Evolutionary conservation across 768 basidiomycete genomes (phyloP).

Genomic region (Pisolithus albus): DNA sequence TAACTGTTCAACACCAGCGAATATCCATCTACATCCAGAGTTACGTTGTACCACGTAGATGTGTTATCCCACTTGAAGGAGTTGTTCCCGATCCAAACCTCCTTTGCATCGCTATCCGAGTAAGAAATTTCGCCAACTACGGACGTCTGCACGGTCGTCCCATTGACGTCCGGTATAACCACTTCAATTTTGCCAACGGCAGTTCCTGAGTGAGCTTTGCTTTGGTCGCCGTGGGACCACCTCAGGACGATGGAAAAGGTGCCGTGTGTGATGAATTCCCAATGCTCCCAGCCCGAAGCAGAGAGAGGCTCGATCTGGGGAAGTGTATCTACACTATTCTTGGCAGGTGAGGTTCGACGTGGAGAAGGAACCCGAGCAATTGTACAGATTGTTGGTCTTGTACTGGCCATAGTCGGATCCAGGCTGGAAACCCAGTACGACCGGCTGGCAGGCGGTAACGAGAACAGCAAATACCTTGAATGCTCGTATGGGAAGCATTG

Average conservation of each 20-base stretch:
- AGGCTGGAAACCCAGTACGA: constrained; percentile 4
- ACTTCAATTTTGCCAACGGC: constrained; percentile 6
- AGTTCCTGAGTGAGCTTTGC: not conserved
- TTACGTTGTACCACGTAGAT: constrained; percentile 10
- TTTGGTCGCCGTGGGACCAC: constrained; percentile 11
- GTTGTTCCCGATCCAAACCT: constrained; percentile 6
- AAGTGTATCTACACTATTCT: constrained; percentile 11
- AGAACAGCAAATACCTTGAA: not conserved
- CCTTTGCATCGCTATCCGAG: not conserved
- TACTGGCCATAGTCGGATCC: constrained; percentile 10
- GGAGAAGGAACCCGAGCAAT: constrained; percentile 8
- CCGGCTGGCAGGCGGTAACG: not conserved
- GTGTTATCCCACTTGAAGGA: constrained; percentile 8
- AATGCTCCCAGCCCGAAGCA: constrained; percentile 10
- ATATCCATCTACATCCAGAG: constrained; percentile 6
- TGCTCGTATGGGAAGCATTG: not conserved
- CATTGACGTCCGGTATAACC: constrained; percentile 3
- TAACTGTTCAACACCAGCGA: constrained; percentile 6
- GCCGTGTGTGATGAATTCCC: constrained; percentile 10
- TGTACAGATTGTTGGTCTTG: constrained; percentile 11
- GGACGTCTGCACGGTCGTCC: constrained; percentile 2
- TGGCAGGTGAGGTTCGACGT: constrained; percentile 12
- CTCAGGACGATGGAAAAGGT: constrained; percentile 7
- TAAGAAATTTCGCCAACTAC: not conserved
- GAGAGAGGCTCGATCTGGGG: constrained; percentile 6